Evolutionary conservation across 2,329 filamentous ascomycete species (phyloP).

Genomic region (Calonectria naviculata): DNA sequence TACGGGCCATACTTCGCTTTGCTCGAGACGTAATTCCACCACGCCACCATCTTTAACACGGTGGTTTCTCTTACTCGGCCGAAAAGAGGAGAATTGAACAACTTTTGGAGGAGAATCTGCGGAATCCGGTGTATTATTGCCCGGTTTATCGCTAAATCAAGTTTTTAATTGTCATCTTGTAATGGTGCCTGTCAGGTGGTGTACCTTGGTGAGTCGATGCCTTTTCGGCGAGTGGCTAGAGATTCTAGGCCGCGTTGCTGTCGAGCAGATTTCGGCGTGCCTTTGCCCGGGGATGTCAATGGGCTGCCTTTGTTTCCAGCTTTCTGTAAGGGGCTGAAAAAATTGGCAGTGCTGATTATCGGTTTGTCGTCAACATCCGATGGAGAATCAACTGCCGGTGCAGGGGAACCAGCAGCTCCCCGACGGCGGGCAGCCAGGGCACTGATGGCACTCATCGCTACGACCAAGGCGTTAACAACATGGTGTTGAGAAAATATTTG

Average conservation of each 20-base stretch:
- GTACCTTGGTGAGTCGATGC: conserved; percentile 27
- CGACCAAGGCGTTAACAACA: not conserved
- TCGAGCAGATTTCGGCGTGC: conserved; percentile 20
- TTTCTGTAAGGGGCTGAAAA: conserved; percentile 43
- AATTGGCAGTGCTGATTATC: conserved; percentile 37
- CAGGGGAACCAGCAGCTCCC: conserved; percentile 28
- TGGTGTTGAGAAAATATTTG: not conserved
- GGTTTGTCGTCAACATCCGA: conserved; percentile 34
- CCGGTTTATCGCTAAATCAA: conserved; percentile 8
- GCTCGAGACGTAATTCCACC: conserved; percentile 55
- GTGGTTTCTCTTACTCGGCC: conserved; percentile 56
- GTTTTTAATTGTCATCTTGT: not conserved
- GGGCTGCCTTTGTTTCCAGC: conserved; percentile 12
- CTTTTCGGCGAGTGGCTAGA: conserved; percentile 19
- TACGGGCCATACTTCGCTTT: conserved; percentile 59
- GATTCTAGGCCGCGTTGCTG: conserved; percentile 25
- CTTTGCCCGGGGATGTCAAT: conserved; percentile 33
- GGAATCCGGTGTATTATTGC: conserved; percentile 6
- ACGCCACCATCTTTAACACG: conserved; percentile 51
- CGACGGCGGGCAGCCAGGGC: conserved; percentile 50
- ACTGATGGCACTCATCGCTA: conserved; percentile 49
- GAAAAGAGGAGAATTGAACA: conserved; percentile 59
- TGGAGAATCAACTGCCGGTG: conserved; percentile 14
- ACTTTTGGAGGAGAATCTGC: conserved; percentile 8
- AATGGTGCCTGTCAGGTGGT: not conserved